Evolutionary conservation across 805 yeast species (phyloP).

Genomic region (Scheffersomyces amazonensis): DNA sequence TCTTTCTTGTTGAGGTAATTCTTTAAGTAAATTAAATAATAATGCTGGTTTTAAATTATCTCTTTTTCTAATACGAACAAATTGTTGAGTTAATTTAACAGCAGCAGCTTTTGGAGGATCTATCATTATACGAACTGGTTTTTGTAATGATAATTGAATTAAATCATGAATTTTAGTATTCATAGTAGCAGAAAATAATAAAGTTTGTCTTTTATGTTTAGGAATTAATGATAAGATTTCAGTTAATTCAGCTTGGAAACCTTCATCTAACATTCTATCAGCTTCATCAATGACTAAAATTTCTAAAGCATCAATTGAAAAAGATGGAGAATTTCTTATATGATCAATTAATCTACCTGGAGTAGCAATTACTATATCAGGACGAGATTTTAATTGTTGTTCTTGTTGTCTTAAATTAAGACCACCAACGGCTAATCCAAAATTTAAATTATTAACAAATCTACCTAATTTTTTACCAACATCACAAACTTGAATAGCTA

Average conservation of each 20-base stretch:
- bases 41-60: conserved; percentile 82
- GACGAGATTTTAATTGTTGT: conserved; percentile 85
- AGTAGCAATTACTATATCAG: conserved; percentile 95
- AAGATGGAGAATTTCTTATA: conserved; percentile 89
- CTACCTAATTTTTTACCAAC: conserved; percentile 85
- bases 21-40: conserved; percentile 65
- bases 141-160: conserved; percentile 81
- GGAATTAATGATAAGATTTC: conserved; percentile 89
- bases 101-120: conserved; percentile 97
- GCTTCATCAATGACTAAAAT: conserved; percentile 95
- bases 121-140: conserved; percentile 93
- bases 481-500: conserved; percentile 93
- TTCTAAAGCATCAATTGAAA: conserved; percentile 87
- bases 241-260: conserved; percentile 91
- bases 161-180: conserved; percentile 86
- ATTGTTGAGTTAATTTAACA: conserved; percentile 85
- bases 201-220: conserved; percentile 80
- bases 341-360: conserved; percentile 99
- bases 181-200: conserved; percentile 97
- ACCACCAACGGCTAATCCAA: conserved; percentile 98
- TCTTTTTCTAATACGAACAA: conserved; percentile 90
- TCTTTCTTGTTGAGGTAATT: conserved; percentile 67
- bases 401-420: conserved; percentile 93
- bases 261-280: conserved; percentile 98
- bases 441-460: conserved; percentile 71